phyloP scores from a whole-genome alignment of 352 stramenopile genomes.

The Globisporangium ultimum region DNA sequence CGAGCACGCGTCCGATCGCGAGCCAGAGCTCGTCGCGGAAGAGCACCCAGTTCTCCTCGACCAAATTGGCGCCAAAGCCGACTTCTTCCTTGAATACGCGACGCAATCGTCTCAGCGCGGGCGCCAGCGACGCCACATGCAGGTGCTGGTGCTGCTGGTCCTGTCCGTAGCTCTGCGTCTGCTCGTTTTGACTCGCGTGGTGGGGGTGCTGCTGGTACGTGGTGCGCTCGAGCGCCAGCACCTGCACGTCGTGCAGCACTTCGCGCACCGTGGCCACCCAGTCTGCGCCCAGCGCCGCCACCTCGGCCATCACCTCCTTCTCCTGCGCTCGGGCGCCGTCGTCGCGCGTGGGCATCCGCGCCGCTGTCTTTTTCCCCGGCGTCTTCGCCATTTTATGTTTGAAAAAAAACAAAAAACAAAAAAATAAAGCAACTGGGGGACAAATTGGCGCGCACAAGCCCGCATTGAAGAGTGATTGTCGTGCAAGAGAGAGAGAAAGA shows the following conservation, averaged over 20 bases:
- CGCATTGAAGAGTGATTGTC: too few species aligned
- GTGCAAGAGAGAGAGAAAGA: too few species aligned
- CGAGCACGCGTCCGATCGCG: slow-evolving; percentile 44
- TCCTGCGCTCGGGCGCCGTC: neutral
- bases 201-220: slow-evolving; percentile 30
- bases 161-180: neutral
- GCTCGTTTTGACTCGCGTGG: slow-evolving; percentile 23
- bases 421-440: too few species aligned
- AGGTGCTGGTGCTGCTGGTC: slow-evolving; percentile 1
- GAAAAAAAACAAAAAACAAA: too few species aligned
- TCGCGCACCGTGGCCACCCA: slow-evolving; percentile 55
- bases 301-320: neutral
- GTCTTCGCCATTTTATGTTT: neutral
- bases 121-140: slow-evolving; percentile 27
- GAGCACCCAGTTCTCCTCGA: slow-evolving; percentile 52
- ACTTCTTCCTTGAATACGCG: slow-evolving; percentile 54
- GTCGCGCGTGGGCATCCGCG: neutral
- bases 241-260: slow-evolving; percentile 65
- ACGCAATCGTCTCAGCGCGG: slow-evolving; percentile 45
- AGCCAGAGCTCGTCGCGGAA: slow-evolving; percentile 69
- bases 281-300: slow-evolving; percentile 29
- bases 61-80: slow-evolving; percentile 26
- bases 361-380: neutral
- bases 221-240: slow-evolving; percentile 52
- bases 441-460: too few species aligned